A percentile compares a stretch with the other conserved stretches of the same genome.
Conservation (phyloP, 164 flowering plant species). For the Santalum album region DNA sequence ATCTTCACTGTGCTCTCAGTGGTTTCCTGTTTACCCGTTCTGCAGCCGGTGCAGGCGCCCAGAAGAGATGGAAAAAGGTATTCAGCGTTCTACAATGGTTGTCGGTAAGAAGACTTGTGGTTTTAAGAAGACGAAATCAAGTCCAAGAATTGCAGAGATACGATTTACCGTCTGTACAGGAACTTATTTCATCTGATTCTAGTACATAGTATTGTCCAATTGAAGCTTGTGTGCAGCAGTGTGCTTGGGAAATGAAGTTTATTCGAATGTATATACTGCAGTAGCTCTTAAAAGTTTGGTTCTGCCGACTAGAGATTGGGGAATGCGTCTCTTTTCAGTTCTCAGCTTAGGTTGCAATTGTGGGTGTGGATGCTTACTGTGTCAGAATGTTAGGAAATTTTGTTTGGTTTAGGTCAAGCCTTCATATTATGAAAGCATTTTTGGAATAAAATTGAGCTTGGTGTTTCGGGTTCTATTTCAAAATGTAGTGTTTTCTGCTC, state of each 20-base stretch:
- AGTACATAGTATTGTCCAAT: conserved; percentile 10
- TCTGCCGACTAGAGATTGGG: neutral
- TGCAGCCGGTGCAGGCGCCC: conserved; percentile 25
- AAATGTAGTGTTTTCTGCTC: too few species aligned
- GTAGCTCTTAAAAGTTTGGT: conserved; percentile 4
- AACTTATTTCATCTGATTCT: neutral
- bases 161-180: conserved; percentile 5
- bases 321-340: too few species aligned
- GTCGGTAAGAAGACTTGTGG: conserved; percentile 19
- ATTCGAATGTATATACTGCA: conserved; percentile 7
- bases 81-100: conserved; percentile 44
- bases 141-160: conserved; percentile 14
- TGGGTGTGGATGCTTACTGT: too few species aligned
- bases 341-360: too few species aligned
- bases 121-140: conserved; percentile 2
- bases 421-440: too few species aligned
- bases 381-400: too few species aligned
- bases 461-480: too few species aligned
- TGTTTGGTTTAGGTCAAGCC: too few species aligned
- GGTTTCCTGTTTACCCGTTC: conserved; percentile 31
- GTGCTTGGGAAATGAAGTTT: neutral
- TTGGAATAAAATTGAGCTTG: too few species aligned
- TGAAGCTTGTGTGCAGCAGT: conserved; percentile 16
- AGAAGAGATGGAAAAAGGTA: conserved; percentile 48
- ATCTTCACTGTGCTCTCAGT: conserved; percentile 39